A percentile compares a stretch with the other conserved stretches of the same genome.
phyloP scores from a whole-genome alignment of 2,329 filamentous ascomycete genomes.

The Coleophoma cylindrospora region DNA sequence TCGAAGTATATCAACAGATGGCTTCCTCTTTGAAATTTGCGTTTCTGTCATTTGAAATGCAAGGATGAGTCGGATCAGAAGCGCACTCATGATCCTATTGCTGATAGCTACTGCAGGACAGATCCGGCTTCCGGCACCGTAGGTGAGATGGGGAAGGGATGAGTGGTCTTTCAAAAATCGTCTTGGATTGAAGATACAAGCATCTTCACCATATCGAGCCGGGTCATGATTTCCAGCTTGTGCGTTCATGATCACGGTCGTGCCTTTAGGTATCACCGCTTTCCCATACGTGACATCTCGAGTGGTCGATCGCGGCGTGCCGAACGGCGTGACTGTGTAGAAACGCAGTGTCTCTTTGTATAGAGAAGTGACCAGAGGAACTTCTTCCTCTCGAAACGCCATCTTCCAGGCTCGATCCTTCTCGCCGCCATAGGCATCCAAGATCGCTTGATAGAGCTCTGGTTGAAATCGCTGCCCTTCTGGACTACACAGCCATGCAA shows the following conservation, averaged over 20 bases:
- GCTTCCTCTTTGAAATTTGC: conserved; percentile 4
- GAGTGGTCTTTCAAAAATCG: conserved; percentile 13
- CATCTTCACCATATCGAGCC: conserved; percentile 13
- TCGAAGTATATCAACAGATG: conserved; percentile 11
- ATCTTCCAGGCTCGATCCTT: conserved; percentile 11
- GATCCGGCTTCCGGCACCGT: conserved; percentile 16
- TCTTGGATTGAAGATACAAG: conserved; percentile 14
- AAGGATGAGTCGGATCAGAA: conserved; percentile 11
- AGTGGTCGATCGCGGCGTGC: conserved; percentile 12
- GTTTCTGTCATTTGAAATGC: conserved; percentile 13
- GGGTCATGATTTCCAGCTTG: conserved; percentile 19
- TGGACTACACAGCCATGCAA: conserved; percentile 13
- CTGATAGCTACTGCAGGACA: conserved; percentile 19
- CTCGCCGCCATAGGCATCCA: conserved; percentile 9
- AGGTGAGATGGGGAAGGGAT: conserved; percentile 16
- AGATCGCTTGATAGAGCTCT: conserved; percentile 8
- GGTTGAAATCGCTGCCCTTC: conserved; percentile 9
- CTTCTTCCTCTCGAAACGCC: conserved; percentile 20
- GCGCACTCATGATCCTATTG: conserved; percentile 17
- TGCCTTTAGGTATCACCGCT: conserved; percentile 15
- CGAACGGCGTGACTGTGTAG: conserved; percentile 16
- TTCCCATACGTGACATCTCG: conserved; percentile 10
- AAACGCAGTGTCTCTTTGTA: conserved; percentile 19
- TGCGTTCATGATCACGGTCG: conserved; percentile 21
- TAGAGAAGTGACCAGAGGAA: conserved; percentile 14